phyloP scores from a whole-genome alignment of 164 flowering plant genomes.

The Malania oleifera region DNA sequence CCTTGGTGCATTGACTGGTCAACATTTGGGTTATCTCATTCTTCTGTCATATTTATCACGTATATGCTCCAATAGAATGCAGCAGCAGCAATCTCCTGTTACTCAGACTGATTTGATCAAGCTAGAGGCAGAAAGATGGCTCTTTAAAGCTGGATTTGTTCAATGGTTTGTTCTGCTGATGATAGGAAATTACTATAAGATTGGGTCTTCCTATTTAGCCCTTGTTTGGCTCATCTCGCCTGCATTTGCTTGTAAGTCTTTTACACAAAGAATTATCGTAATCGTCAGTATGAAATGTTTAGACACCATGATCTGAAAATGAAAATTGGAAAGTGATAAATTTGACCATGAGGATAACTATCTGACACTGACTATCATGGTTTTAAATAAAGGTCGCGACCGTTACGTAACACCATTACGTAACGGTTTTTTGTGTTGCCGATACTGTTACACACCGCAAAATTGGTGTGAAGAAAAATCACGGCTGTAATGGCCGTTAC shows the following conservation, averaged over 20 bases:
- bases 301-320: too few relatives aligned
- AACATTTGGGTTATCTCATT: constrained; percentile 62
- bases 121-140: constrained; percentile 94
- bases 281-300: too few relatives aligned
- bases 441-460: too few relatives aligned
- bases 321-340: too few relatives aligned
- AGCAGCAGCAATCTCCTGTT: constrained; percentile 25
- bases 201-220: constrained; percentile 85
- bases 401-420: too few relatives aligned
- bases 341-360: too few relatives aligned
- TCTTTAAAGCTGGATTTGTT: constrained; percentile 75
- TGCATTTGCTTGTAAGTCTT: constrained; percentile 92
- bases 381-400: too few relatives aligned
- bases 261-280: not conserved
- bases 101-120: constrained; percentile 41
- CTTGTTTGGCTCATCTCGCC: constrained; percentile 85
- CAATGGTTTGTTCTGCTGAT: constrained; percentile 80
- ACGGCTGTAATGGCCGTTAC: too few relatives aligned
- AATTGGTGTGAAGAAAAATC: too few relatives aligned
- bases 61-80: constrained; percentile 36
- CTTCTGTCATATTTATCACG: constrained; percentile 47
- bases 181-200: constrained; percentile 55
- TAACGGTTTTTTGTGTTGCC: too few relatives aligned
- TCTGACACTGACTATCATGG: too few relatives aligned
- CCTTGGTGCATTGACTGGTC: constrained; percentile 86